Conservation (phyloP, 169 alveolate species). For the Perkinsus olseni region DNA sequence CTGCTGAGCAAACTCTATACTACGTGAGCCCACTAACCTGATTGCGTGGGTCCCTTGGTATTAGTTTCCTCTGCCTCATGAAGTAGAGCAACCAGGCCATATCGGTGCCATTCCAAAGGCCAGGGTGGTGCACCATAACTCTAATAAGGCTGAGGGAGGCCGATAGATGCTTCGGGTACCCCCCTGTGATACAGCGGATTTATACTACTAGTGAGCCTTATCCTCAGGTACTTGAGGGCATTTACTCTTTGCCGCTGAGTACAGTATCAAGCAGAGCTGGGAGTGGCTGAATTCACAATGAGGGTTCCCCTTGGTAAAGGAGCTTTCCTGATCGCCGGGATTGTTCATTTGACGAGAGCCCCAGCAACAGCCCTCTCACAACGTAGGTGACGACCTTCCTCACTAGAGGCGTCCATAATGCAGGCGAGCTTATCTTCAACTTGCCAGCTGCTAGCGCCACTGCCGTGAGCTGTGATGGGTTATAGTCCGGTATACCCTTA, state of each 20-base stretch:
- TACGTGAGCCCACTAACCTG: neutral
- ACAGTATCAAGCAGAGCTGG: neutral
- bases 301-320: neutral
- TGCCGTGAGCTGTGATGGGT: neutral
- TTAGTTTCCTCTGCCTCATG: neutral
- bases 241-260: neutral
- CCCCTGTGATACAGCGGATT: neutral
- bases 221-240: neutral
- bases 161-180: neutral
- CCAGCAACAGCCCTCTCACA: neutral
- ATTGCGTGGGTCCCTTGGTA: neutral
- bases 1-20: neutral
- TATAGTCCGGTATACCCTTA: neutral
- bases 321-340: neutral
- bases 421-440: neutral
- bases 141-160: neutral
- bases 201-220: neutral
- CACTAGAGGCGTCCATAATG: neutral
- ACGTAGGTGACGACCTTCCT: neutral
- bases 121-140: neutral
- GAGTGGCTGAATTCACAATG: neutral
- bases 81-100: neutral
- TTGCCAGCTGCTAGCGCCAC: neutral
- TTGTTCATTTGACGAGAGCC: neutral
- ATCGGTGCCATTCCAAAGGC: neutral